phyloP scores from a whole-genome alignment of 257 asterid genomes.

The Capsicum chinense region DNA sequence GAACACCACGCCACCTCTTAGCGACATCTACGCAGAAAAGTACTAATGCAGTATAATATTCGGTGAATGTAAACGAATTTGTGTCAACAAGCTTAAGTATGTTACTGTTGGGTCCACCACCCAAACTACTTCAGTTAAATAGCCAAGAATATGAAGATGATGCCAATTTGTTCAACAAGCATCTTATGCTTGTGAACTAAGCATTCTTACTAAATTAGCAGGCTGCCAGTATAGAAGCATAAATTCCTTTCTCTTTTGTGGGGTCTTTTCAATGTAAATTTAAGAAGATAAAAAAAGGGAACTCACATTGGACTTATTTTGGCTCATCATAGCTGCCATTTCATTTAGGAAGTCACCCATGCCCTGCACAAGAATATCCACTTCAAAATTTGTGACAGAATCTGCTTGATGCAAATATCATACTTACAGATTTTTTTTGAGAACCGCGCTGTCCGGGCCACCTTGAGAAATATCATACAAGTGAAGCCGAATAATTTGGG shows the following conservation, averaged over 20 bases:
- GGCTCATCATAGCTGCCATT: slow-evolving; percentile 84
- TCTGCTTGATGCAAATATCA: background rate
- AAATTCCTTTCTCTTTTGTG: background rate
- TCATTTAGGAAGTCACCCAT: slow-evolving; percentile 90
- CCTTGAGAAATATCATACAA: background rate
- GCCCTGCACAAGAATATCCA: slow-evolving; percentile 58
- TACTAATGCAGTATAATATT: background rate
- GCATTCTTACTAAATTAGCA: background rate
- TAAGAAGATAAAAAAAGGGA: background rate
- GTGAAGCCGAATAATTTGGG: background rate
- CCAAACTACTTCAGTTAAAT: background rate
- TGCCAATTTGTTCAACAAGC: background rate
- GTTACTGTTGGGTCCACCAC: background rate
- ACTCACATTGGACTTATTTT: slow-evolving; percentile 63
- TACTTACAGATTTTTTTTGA: background rate
- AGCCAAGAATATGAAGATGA: background rate
- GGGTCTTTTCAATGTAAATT: background rate
- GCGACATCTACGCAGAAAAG: background rate
- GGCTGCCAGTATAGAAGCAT: background rate
- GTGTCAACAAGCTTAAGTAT: background rate
- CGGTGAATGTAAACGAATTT: background rate
- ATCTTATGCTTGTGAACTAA: background rate
- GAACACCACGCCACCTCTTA: slow-evolving; percentile 40
- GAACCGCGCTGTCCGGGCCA: too few species aligned
- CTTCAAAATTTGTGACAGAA: background rate